These are phyloP conservation scores for Aspergillus tamarii DNA, from an alignment of 2,329 filamentous ascomycete genomes.

Conservation along the genomic window DNA sequence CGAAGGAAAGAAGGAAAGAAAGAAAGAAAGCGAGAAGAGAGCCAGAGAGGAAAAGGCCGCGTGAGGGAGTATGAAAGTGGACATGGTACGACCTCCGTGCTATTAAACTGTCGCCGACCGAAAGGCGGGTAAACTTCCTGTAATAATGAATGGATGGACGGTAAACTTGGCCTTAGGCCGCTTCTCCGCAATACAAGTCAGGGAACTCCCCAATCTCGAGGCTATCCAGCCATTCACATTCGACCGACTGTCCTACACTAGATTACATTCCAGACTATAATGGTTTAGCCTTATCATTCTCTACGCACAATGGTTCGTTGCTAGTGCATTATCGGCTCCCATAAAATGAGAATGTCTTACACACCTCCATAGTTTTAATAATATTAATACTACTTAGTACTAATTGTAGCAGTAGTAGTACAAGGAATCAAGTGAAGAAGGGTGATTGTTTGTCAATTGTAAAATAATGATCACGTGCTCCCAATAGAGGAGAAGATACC, in stretches of 20 bases:
- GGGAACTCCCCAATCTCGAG: neutral
- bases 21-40: slow-evolving; percentile 16
- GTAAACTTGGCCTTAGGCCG: slow-evolving; percentile 2
- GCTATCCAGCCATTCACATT: slow-evolving; percentile 1
- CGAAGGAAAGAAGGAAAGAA: slow-evolving; percentile 23
- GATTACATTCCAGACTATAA: neutral
- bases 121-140: slow-evolving; percentile 14
- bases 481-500: neutral
- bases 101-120: slow-evolving; percentile 24
- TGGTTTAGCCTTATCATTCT: slow-evolving; percentile 3
- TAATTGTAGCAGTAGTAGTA: neutral
- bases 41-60: neutral
- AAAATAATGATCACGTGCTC: neutral
- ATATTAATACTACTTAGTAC: neutral
- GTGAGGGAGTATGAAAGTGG: slow-evolving; percentile 3
- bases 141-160: neutral
- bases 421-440: neutral
- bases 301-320: neutral
- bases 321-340: neutral
- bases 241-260: neutral
- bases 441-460: neutral
- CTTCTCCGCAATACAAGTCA: slow-evolving; percentile 2
- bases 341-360: neutral
- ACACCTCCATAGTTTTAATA: neutral
- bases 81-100: slow-evolving; percentile 16